phyloP scores from a whole-genome alignment of 2,329 filamentous ascomycete species.

The Leptographium galeiforme region DNA sequence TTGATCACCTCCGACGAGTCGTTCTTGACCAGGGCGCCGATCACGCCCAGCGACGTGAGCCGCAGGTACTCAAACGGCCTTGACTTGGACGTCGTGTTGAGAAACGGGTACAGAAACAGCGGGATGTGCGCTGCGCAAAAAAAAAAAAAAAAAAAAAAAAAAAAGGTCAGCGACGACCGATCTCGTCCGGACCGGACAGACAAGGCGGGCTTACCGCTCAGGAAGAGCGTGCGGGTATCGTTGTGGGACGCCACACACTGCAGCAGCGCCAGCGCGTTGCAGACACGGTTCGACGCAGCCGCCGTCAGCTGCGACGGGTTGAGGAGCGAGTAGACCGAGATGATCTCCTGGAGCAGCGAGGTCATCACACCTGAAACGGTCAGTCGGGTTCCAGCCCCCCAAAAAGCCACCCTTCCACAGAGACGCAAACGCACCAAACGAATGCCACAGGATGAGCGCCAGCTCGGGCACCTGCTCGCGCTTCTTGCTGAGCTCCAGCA shows the following conservation, averaged over 20 bases:
- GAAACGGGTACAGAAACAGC: conserved; percentile 91
- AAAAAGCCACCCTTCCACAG: background rate
- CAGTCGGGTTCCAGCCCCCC: background rate
- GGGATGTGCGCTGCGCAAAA: conserved; percentile 73
- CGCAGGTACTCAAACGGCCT: conserved; percentile 95
- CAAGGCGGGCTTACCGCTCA: conserved; percentile 55
- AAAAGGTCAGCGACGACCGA: background rate
- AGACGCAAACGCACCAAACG: conserved; percentile 57
- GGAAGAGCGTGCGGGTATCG: conserved; percentile 83
- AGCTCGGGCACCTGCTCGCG: conserved; percentile 94
- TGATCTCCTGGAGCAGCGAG: conserved; percentile 92
- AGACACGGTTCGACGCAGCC: conserved; percentile 92
- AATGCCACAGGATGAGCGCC: conserved; percentile 94
- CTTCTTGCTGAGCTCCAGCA: conserved; percentile 97
- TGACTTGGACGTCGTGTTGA: conserved; percentile 97
- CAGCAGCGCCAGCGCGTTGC: conserved; percentile 87
- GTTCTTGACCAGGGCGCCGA: conserved; percentile 95
- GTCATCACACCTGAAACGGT: conserved; percentile 76
- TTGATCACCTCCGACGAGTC: conserved; percentile 98
- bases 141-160: background rate
- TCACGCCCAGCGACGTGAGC: conserved; percentile 88
- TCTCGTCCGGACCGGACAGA: no score
- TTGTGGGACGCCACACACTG: conserved; percentile 97
- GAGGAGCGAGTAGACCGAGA: conserved; percentile 91
- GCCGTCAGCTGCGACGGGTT: conserved; percentile 96